Evolutionary conservation across 163 green algal genomes (phyloP).

Genomic region (Chlamydomonas reinhardtii): DNA sequence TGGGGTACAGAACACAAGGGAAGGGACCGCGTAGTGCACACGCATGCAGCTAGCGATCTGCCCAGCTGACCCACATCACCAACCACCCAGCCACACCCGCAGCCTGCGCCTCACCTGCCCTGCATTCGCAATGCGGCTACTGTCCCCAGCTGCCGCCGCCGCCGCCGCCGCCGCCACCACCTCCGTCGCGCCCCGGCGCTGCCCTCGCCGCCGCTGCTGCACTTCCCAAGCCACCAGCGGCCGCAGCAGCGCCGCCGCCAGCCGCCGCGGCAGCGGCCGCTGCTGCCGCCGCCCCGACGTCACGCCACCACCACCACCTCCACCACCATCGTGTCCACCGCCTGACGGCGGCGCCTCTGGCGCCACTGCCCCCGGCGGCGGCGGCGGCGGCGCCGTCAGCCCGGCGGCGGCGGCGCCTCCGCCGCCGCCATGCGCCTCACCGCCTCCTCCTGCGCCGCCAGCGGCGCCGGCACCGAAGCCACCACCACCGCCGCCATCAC

Average conservation of each 20-base stretch:
- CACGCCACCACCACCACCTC: background rate
- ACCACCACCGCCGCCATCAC: background rate
- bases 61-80: no score
- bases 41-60: no score
- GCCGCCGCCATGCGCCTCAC: background rate
- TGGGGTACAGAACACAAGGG: no score
- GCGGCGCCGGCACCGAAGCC: background rate
- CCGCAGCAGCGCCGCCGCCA: background rate
- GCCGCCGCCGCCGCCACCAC: background rate
- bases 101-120: no score
- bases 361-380: background rate
- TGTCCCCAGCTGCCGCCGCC: no score
- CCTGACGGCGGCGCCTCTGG: background rate
- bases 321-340: background rate
- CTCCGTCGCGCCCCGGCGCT: background rate
- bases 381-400: background rate
- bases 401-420: background rate
- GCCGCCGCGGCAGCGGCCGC: conserved; percentile 4
- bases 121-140: no score
- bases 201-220: background rate
- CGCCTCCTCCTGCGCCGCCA: background rate
- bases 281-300: background rate
- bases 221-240: background rate
- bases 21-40: no score
- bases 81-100: no score